Evolutionary conservation across 257 asterid genomes (phyloP).

Genomic region (Hygrophila difformis): DNA sequence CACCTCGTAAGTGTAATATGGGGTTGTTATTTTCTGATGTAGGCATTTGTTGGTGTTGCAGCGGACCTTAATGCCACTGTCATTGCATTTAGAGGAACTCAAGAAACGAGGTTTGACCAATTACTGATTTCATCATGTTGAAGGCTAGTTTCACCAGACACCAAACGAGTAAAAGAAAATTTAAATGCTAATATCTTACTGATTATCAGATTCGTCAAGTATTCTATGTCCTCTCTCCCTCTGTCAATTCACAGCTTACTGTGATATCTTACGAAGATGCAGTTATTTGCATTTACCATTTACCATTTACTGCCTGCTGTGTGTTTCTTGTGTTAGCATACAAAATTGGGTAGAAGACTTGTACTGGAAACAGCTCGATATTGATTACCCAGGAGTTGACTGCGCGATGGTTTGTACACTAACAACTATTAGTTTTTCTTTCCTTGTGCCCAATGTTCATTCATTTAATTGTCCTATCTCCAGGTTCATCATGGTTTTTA

Average conservation of each 20-base stretch:
- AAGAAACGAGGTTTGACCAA: slow-evolving; percentile 57
- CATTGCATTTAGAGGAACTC: slow-evolving; percentile 96
- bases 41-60: slow-evolving; percentile 96
- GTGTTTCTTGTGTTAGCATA: slow-evolving; percentile 42
- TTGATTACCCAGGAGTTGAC: slow-evolving; percentile 82
- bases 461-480: slow-evolving; percentile 10
- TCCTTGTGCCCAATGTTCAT: neutral
- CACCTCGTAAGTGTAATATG: neutral
- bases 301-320: neutral
- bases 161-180: too few species aligned
- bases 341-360: slow-evolving; percentile 97
- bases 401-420: slow-evolving; percentile 64
- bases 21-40: slow-evolving; percentile 14
- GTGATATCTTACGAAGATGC: neutral
- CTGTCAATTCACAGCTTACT: too few species aligned
- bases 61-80: slow-evolving; percentile 70
- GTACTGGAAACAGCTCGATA: slow-evolving; percentile 96
- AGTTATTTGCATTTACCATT: neutral
- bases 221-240: too few species aligned
- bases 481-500: slow-evolving; percentile 99
- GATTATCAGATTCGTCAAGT: neutral
- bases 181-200: too few species aligned
- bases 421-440: neutral
- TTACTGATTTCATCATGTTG: too few species aligned
- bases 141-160: neutral